These are phyloP conservation scores for Draba incana DNA, from an alignment of 345 rosid genomes.

Conservation along the genomic window DNA sequence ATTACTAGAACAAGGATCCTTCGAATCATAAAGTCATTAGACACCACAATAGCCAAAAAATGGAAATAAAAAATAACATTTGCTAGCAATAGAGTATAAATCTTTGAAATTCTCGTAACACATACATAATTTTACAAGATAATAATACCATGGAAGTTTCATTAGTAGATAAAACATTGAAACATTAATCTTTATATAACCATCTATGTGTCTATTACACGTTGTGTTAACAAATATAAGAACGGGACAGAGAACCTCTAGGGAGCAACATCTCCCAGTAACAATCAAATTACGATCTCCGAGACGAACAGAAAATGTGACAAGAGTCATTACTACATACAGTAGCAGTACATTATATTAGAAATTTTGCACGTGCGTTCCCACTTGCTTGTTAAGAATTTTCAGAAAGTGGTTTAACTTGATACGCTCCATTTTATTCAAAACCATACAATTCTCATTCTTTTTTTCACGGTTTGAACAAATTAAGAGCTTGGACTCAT, in stretches of 20 bases:
- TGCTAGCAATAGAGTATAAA: no score
- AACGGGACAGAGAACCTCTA: slow-evolving; percentile 3
- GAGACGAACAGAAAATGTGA: no score
- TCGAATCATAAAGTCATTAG: slow-evolving; percentile 28
- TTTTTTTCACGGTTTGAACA: no score
- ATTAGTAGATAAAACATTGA: background rate
- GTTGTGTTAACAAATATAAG: background rate
- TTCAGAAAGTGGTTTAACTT: background rate
- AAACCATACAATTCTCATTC: background rate
- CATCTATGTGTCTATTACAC: no score
- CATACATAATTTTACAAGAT: slow-evolving; percentile 1
- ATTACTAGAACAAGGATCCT: slow-evolving; percentile 11
- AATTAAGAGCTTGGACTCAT: no score
- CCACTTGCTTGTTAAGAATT: slow-evolving; percentile 11
- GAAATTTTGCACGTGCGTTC: slow-evolving; percentile 19
- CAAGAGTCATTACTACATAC: no score
- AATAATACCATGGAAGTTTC: background rate
- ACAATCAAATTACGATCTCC: background rate
- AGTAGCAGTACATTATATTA: no score
- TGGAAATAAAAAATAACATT: no score
- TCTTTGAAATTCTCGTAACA: no score
- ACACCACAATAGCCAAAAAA: background rate
- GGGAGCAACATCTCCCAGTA: slow-evolving; percentile 2
- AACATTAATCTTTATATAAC: background rate
- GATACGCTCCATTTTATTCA: slow-evolving; percentile 8